phyloP scores from a whole-genome alignment of 1,139 yeast genomes.

The Tardiomyces depauwii region DNA sequence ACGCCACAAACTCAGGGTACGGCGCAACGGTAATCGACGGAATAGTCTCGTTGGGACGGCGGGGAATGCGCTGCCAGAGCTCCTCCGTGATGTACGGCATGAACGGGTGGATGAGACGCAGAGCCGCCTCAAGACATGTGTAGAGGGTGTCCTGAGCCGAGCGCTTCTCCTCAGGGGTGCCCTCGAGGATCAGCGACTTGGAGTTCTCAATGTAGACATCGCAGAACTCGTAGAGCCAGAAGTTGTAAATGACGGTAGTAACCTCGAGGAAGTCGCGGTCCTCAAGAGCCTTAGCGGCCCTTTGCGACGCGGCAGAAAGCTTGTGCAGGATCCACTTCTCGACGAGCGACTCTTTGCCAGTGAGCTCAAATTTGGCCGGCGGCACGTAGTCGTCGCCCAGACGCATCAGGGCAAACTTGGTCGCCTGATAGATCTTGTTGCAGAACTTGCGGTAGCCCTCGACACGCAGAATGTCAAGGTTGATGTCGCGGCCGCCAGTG shows the following conservation, averaged over 20 bases:
- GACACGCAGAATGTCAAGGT: conserved; percentile 89
- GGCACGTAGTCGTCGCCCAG: conserved; percentile 83
- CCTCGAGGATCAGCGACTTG: conserved; percentile 83
- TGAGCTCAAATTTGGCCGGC: conserved; percentile 45
- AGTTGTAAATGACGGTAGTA: conserved; percentile 78
- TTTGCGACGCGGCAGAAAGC: conserved; percentile 58
- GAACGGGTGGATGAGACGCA: conserved; percentile 90
- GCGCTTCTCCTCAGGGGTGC: conserved; percentile 68
- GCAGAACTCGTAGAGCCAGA: conserved; percentile 91
- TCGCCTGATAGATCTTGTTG: conserved; percentile 98
- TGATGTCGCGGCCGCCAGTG: conserved; percentile 97
- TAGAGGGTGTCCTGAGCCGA: conserved; percentile 92
- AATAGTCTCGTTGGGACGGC: conserved; percentile 60
- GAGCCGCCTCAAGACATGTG: conserved; percentile 85
- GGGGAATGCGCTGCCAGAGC: conserved; percentile 97
- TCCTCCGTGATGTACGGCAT: conserved; percentile 97
- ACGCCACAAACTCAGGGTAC: conserved; percentile 57
- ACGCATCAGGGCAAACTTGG: conserved; percentile 90
- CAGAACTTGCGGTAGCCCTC: conserved; percentile 99
- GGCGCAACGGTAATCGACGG: conserved; percentile 55
- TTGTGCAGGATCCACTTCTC: conserved; percentile 96
- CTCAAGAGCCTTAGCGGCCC: conserved; percentile 57
- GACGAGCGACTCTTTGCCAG: conserved; percentile 83
- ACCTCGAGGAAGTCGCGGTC: conserved; percentile 83
- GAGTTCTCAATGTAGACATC: conserved; percentile 98